Conservation (phyloP, 441 rosid genomes). For the Adansonia grandidieri region DNA sequence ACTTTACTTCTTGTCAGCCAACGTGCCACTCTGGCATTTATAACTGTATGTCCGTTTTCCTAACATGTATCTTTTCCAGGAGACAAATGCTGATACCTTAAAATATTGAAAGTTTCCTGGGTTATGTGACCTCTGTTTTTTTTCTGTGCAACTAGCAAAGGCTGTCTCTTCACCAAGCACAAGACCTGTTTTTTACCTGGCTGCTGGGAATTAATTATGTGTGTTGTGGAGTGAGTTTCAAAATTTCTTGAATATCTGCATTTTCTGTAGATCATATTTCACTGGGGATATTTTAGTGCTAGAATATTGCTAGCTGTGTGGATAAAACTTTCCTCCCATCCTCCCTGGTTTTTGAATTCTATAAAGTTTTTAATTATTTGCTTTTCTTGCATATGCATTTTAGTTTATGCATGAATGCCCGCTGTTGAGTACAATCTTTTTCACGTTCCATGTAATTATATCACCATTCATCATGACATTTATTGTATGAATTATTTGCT, state of each 20-base stretch:
- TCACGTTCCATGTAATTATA: neutral
- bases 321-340: neutral
- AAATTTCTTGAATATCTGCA: neutral
- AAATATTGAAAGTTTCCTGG: constrained; percentile 13
- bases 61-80: neutral
- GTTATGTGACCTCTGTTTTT: neutral
- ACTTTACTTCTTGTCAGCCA: neutral
- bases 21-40: neutral
- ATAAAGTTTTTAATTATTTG: neutral
- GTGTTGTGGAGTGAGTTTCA: neutral
- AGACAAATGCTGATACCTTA: neutral
- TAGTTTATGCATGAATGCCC: constrained; percentile 2
- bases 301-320: neutral
- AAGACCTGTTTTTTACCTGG: neutral
- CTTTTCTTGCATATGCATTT: neutral
- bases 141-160: neutral
- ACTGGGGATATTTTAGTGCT: neutral
- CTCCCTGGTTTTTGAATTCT: neutral
- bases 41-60: neutral
- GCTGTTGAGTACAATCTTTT: neutral
- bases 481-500: neutral
- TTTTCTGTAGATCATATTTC: neutral
- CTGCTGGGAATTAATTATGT: constrained; percentile 10
- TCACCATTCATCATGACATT: neutral
- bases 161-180: neutral